These are phyloP conservation scores for Letharia lupina DNA, from an alignment of 495 filamentous ascomycete species.

Conservation along the genomic window DNA sequence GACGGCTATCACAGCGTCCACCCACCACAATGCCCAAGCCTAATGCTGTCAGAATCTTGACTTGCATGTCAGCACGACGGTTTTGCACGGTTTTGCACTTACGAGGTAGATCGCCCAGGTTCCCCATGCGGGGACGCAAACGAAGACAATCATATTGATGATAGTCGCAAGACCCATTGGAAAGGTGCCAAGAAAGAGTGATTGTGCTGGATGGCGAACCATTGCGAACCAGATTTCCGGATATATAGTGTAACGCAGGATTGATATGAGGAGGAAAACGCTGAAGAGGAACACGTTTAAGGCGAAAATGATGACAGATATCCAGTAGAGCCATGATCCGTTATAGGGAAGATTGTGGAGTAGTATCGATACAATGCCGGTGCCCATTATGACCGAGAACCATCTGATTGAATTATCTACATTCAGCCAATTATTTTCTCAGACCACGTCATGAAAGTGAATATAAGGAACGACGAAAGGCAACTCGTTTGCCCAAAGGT, in stretches of 20 bases:
- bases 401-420: slow-evolving; percentile 24
- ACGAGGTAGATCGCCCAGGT: slow-evolving; percentile 29
- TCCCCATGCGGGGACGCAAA: slow-evolving; percentile 49
- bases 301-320: slow-evolving; percentile 46
- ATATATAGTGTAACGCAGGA: slow-evolving; percentile 50
- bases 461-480: no score
- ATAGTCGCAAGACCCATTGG: slow-evolving; percentile 59
- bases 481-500: no score
- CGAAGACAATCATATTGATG: slow-evolving; percentile 47
- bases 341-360: slow-evolving; percentile 51
- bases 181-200: slow-evolving; percentile 53
- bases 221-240: slow-evolving; percentile 48
- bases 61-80: neutral
- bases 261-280: slow-evolving; percentile 36
- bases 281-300: slow-evolving; percentile 48
- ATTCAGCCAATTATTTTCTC: no score
- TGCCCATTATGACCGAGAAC: slow-evolving; percentile 56
- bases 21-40: slow-evolving; percentile 52
- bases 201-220: slow-evolving; percentile 50
- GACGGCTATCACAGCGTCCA: slow-evolving; percentile 46
- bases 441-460: no score
- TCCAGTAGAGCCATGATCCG: slow-evolving; percentile 42
- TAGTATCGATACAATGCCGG: slow-evolving; percentile 54
- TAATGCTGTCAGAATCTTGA: slow-evolving; percentile 4
- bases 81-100: neutral